Evolutionary conservation across 2,329 filamentous ascomycete genomes (phyloP).

Genomic region (Rutstroemia sp.): DNA sequence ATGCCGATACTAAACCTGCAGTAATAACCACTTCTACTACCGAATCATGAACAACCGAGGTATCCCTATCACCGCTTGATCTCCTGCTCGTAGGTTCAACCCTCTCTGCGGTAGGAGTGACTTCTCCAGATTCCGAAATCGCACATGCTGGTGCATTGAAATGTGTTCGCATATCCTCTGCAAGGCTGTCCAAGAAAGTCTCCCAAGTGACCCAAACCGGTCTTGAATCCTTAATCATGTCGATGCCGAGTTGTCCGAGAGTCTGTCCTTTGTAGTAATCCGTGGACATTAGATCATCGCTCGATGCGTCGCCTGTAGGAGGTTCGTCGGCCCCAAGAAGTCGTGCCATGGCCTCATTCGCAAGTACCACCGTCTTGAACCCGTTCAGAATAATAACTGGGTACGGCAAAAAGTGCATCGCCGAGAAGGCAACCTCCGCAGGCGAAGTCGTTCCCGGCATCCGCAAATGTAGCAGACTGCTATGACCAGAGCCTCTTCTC

Average conservation of each 20-base stretch:
- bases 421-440: slow-evolving; percentile 54
- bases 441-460: slow-evolving; percentile 41
- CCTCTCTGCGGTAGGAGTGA: slow-evolving; percentile 32
- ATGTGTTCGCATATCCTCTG: slow-evolving; percentile 18
- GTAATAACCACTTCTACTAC: slow-evolving; percentile 62
- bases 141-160: slow-evolving; percentile 4
- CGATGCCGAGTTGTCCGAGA: slow-evolving; percentile 63
- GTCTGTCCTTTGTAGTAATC: slow-evolving; percentile 59
- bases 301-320: slow-evolving; percentile 29
- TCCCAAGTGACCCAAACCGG: slow-evolving; percentile 55
- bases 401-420: slow-evolving; percentile 67
- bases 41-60: slow-evolving; percentile 46
- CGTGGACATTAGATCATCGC: slow-evolving; percentile 35
- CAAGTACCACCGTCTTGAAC: slow-evolving; percentile 62
- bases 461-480: slow-evolving; percentile 15
- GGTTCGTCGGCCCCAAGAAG: slow-evolving; percentile 52
- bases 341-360: slow-evolving; percentile 68
- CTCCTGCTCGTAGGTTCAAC: slow-evolving; percentile 13
- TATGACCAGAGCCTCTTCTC: slow-evolving; percentile 10
- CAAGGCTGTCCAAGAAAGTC: slow-evolving; percentile 47
- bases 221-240: slow-evolving; percentile 61
- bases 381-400: slow-evolving; percentile 62
- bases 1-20: slow-evolving; percentile 20
- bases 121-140: slow-evolving; percentile 12
- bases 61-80: slow-evolving; percentile 20